Base-by-base conservation (phyloP, 2,329 filamentous ascomycete species). In the Fusarium solani-melongenae region DNA sequence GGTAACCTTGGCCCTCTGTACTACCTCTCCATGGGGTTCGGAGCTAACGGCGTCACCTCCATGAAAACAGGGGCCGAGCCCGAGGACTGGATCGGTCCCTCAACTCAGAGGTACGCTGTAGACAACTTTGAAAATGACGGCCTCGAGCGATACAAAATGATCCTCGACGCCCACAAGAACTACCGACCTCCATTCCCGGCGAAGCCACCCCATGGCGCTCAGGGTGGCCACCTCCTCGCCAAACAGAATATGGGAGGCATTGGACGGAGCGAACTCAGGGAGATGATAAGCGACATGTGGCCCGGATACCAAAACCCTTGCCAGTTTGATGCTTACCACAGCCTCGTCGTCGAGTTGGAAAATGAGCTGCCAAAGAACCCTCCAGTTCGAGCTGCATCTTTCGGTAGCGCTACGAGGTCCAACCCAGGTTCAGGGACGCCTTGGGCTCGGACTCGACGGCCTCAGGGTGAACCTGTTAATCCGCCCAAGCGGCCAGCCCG, bases 21-120 rank as follows among this genome's bases (percentile, higher is more conserved):
- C 64, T 85, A 84, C 62, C 78, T 78, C 38, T 77, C 69, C 14
- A 56, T 77, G 11, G 79, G 81, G 0, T 81, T 78, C 44, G 79
- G 79, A 3, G 59, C 76, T 7, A 22, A 2, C 6, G 59, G 77
- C 4, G 22, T 2, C 6, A 17, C 77, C 49, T 67, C 71, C 14
- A 20, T 57, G 46, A 76, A 80, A 36, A 69, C 70, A 34, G 77
- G 77, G 11, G 44, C 24, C 27, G 29, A n/a, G 3, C 17, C 71
- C 6, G 70, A 73, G 31, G 67, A 79, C 20, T 78, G 76, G 75
- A 66, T 79, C 46, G 77, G 77, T 4, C 77, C 77, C 24, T 12
- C 67, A 14, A 66, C 59, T 17, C 60, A 75, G 49, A 10, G 69
- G 14, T 77, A 77, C 41, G 67, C 64, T 36, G 38, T 66, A 9